A percentile compares a stretch with the other conserved stretches of the same genome.
These are phyloP conservation scores for Claviceps spartinae DNA, from an alignment of 2,329 filamentous ascomycete genomes.

Conservation along the genomic window DNA sequence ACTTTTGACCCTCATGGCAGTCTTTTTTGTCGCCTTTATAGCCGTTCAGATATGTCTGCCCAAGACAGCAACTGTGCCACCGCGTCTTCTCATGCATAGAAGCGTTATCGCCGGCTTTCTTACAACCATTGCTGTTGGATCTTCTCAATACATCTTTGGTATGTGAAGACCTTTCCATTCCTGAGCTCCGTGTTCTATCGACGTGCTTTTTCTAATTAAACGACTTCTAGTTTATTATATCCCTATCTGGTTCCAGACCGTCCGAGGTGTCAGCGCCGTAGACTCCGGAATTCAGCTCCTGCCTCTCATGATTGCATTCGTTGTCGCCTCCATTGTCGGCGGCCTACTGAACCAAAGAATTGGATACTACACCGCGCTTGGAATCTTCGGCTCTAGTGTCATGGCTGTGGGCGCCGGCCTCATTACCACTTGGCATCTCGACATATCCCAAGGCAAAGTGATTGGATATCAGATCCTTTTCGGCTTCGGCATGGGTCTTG, in stretches of 20 bases:
- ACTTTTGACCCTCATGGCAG: constrained; percentile 25
- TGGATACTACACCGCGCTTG: constrained; percentile 47
- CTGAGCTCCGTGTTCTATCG: no score
- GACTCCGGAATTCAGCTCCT: constrained; percentile 44
- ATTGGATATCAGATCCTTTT: constrained; percentile 45
- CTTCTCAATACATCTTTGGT: not conserved
- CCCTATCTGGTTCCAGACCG: constrained; percentile 31
- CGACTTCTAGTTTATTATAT: not conserved
- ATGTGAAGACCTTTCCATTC: constrained; percentile 12
- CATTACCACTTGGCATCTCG: constrained; percentile 38
- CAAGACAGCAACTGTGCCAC: constrained; percentile 24
- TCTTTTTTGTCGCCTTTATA: constrained; percentile 28
- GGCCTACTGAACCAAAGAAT: constrained; percentile 36
- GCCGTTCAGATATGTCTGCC: constrained; percentile 20
- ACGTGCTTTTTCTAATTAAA: no score
- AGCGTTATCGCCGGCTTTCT: constrained; percentile 22
- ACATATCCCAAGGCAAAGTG: constrained; percentile 37
- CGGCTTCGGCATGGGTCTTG: constrained; percentile 44
- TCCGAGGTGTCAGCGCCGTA: constrained; percentile 36
- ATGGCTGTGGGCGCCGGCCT: constrained; percentile 42
- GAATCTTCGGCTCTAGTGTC: constrained; percentile 36
- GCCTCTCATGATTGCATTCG: constrained; percentile 41
- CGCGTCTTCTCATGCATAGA: constrained; percentile 25
- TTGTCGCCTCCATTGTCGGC: constrained; percentile 35
- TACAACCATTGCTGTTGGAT: constrained; percentile 2